phyloP scores from a whole-genome alignment of 2,329 filamentous ascomycete species.

The Colletotrichum godetiae region DNA sequence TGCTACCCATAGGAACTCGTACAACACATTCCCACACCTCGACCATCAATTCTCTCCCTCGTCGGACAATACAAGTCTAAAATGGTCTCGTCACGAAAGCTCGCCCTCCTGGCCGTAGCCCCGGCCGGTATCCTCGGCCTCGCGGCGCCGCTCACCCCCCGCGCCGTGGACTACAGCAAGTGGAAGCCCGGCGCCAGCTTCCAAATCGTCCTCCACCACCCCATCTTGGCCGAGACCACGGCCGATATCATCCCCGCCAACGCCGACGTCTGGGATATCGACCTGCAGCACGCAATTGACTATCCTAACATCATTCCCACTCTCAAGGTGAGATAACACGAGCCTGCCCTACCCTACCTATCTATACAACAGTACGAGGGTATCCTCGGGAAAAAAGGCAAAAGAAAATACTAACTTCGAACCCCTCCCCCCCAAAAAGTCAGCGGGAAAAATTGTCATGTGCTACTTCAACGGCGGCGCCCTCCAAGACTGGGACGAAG shows the following conservation, averaged over 20 bases:
- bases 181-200: conserved; percentile 45
- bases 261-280: conserved; percentile 46
- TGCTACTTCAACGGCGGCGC: conserved; percentile 50
- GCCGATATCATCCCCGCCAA: conserved; percentile 41
- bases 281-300: conserved; percentile 42
- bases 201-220: conserved; percentile 45
- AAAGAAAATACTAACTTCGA: not conserved
- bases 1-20: not conserved
- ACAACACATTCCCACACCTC: not conserved
- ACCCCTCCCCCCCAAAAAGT: not conserved
- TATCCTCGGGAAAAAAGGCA: too few relatives aligned
- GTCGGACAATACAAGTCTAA: conserved; percentile 27
- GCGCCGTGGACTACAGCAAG: conserved; percentile 34
- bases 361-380: too few relatives aligned
- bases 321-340: conserved; percentile 41
- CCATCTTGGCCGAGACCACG: conserved; percentile 42
- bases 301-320: conserved; percentile 42
- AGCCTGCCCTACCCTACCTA: too few relatives aligned
- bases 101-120: conserved; percentile 12
- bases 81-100: not conserved
- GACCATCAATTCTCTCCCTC: not conserved
- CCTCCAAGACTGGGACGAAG: conserved; percentile 42
- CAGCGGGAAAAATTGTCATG: conserved; percentile 44
- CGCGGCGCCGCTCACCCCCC: not conserved
- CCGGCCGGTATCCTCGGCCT: conserved; percentile 18